phyloP scores from a whole-genome alignment of 371 early-diverging fungal genomes.

The Circinella umbellata region DNA sequence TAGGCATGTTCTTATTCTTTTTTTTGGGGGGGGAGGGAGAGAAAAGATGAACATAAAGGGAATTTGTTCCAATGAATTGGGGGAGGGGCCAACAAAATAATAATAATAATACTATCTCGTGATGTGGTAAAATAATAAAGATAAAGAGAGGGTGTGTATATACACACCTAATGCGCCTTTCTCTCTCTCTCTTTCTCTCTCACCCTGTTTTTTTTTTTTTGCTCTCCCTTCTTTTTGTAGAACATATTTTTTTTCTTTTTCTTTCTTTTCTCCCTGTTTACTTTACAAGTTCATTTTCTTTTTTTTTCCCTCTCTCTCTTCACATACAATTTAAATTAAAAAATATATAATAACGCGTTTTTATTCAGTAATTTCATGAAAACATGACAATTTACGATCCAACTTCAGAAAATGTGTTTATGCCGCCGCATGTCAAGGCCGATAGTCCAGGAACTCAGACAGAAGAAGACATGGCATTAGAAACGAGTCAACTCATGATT shows the following conservation, averaged over 20 bases:
- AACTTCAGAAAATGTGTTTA: conserved; percentile 4
- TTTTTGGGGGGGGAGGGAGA: no score
- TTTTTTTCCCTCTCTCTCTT: conserved; percentile 7
- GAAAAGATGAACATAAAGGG: no score
- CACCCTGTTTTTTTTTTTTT: background rate
- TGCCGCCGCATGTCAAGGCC: conserved; percentile 14
- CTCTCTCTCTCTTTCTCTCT: conserved; percentile 8
- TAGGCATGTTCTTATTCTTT: no score
- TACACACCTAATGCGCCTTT: background rate
- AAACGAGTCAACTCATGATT: conserved; percentile 36
- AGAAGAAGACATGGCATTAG: conserved; percentile 32
- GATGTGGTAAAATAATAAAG: no score
- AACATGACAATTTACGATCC: conserved; percentile 10
- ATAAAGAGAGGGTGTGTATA: no score
- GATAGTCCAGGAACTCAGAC: conserved; percentile 18
- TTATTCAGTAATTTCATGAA: background rate
- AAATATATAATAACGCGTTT: conserved; percentile 7
- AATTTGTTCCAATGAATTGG: no score
- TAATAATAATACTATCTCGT: no score
- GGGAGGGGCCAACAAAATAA: no score
- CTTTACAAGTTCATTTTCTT: background rate
- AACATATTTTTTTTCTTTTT: no score
- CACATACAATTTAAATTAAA: background rate
- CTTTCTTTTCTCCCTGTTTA: background rate
- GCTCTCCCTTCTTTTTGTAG: background rate